A percentile compares a stretch with the other conserved stretches of the same genome.
Conservation (phyloP, 345 rosid genomes). For the Raphanus raphanistrum region DNA sequence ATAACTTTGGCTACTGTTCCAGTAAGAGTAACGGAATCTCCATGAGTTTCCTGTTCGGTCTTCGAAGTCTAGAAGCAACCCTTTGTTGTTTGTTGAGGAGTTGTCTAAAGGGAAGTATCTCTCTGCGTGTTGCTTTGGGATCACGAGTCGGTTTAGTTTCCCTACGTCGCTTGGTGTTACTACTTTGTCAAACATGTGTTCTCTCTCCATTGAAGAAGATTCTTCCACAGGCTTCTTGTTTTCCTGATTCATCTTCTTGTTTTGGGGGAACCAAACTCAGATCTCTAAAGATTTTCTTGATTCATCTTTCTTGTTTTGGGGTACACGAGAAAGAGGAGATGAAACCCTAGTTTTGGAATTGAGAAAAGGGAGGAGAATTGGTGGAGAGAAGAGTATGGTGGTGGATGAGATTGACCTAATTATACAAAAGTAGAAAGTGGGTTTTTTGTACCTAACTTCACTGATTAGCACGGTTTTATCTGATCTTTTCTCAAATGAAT, state of each 20-base stretch:
- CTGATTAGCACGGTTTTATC: slow-evolving; percentile 32
- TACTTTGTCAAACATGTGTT: slow-evolving; percentile 81
- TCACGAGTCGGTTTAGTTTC: slow-evolving; percentile 74
- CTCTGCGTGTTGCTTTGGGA: slow-evolving; percentile 87
- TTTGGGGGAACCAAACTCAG: background rate
- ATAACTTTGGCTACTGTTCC: slow-evolving; percentile 97
- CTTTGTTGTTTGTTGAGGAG: slow-evolving; percentile 56
- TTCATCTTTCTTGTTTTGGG: slow-evolving; percentile 44
- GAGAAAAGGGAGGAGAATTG: slow-evolving; percentile 13
- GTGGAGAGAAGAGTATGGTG: slow-evolving; percentile 29
- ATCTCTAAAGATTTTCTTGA: slow-evolving; percentile 27
- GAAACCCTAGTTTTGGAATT: slow-evolving; percentile 34
- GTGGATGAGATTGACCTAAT: slow-evolving; percentile 47
- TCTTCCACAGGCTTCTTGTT: slow-evolving; percentile 33
- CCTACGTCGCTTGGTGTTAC: slow-evolving; percentile 92
- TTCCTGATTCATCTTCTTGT: slow-evolving; percentile 50
- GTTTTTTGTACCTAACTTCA: slow-evolving; percentile 35
- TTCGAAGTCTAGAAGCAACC: slow-evolving; percentile 81
- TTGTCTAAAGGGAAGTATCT: slow-evolving; percentile 65
- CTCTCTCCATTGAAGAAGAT: slow-evolving; percentile 40
- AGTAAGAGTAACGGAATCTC: slow-evolving; percentile 90
- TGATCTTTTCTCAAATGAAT: slow-evolving; percentile 7
- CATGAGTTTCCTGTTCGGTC: slow-evolving; percentile 73
- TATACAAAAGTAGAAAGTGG: slow-evolving; percentile 30
- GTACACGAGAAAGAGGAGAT: background rate